Conservation (phyloP, 345 rosid genomes). For the thale cress (Arabidopsis thaliana) region TAIR10.1 NC_003071.7:18814001-18814500, state of each 20-base stretch:
- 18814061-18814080: constrained; percentile 28
- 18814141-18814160: neutral
- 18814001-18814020: constrained; percentile 1
- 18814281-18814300: constrained; percentile 29
- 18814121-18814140: neutral
- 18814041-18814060: constrained; percentile 40
- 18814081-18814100: constrained; percentile 30
- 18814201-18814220: neutral
- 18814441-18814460: constrained; percentile 53
- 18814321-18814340: constrained; percentile 21
- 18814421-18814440: constrained; percentile 10
- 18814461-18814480: constrained; percentile 44
- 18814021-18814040: constrained; percentile 26
- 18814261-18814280: constrained; percentile 39
- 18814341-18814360: constrained; percentile 32
- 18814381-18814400: constrained; percentile 48
- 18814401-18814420: neutral
- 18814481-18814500: constrained; percentile 39
- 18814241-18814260: constrained; percentile 3
- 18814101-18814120: constrained; percentile 18
- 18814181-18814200: neutral
- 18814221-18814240: neutral
- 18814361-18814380: constrained; percentile 33
- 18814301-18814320: constrained; percentile 38
- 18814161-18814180: neutral